A percentile compares a stretch with the other conserved stretches of the same genome.
phyloP scores from a whole-genome alignment of 306 rosid species.

The Acacia melanoxylon region DNA sequence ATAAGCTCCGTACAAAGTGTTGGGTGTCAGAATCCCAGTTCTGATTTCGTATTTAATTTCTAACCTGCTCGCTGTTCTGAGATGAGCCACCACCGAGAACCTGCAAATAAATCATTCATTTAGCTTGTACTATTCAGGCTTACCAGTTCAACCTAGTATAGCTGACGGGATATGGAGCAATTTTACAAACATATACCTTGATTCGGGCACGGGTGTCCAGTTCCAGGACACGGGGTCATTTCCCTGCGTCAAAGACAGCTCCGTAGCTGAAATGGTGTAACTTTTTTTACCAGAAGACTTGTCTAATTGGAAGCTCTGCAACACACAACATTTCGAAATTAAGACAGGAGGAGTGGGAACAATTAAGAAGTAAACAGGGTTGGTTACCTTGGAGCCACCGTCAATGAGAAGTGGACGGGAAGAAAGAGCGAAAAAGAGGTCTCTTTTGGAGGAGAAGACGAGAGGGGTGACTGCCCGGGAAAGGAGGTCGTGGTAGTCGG shows the following conservation, averaged over 20 bases:
- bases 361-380: too few species aligned
- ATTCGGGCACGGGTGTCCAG: constrained; percentile 51
- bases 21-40: constrained; percentile 37
- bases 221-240: constrained; percentile 55
- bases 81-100: constrained; percentile 53
- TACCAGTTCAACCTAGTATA: neutral
- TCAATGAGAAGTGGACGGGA: constrained; percentile 54
- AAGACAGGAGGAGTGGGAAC: too few species aligned
- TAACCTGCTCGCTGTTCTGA: constrained; percentile 53
- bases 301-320: constrained; percentile 60
- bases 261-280: constrained; percentile 58
- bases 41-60: constrained; percentile 55
- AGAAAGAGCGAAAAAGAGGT: constrained; percentile 47
- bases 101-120: constrained; percentile 27
- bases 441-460: constrained; percentile 42
- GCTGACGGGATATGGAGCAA: neutral
- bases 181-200: constrained; percentile 37
- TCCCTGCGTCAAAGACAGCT: constrained; percentile 49
- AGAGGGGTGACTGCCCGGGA: constrained; percentile 37
- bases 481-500: constrained; percentile 41
- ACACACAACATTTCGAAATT: neutral
- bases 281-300: constrained; percentile 43
- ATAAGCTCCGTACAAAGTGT: constrained; percentile 59
- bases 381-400: constrained; percentile 47
- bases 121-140: neutral